phyloP scores from a whole-genome alignment of 2,329 filamentous ascomycete genomes.

The Lasiodiplodia gonubiensis region DNA sequence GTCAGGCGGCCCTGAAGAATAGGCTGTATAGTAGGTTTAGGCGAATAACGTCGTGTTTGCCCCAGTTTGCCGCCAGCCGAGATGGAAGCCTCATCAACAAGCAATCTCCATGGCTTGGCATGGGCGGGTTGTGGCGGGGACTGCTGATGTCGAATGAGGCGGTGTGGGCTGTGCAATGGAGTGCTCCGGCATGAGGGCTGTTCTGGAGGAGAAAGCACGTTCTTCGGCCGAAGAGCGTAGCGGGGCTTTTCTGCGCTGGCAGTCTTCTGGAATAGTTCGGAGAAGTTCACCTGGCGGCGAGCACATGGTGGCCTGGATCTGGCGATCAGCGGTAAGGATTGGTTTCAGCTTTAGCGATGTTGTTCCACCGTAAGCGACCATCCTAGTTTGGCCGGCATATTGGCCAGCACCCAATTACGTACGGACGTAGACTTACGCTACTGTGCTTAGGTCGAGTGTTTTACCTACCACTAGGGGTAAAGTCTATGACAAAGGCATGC shows the following conservation, averaged over 20 bases:
- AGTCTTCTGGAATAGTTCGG: background rate
- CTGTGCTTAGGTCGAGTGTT: too few species aligned
- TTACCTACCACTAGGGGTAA: too few species aligned
- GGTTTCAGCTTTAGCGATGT: background rate
- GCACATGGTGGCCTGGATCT: background rate
- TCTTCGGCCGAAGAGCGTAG: background rate
- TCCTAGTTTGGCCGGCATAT: too few species aligned
- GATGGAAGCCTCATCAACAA: constrained; percentile 1
- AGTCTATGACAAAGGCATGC: too few species aligned
- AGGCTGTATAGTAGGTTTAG: background rate
- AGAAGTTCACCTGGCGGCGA: background rate
- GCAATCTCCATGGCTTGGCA: constrained; percentile 14
- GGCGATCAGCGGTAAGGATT: too few species aligned
- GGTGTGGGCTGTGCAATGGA: background rate
- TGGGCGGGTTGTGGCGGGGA: background rate
- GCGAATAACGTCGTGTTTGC: background rate
- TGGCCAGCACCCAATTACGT: too few species aligned
- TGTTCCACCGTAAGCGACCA: too few species aligned
- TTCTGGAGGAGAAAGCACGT: background rate
- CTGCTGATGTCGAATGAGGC: background rate
- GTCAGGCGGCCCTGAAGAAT: background rate
- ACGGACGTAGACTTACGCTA: too few species aligned
- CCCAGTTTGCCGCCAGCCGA: background rate
- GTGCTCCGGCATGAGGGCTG: background rate
- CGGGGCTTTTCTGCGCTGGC: background rate